A percentile compares a stretch with the other conserved stretches of the same genome.
These are phyloP conservation scores for Teunomyces gatunensis DNA, from an alignment of 805 yeast genomes.

Conservation along the genomic window DNA sequence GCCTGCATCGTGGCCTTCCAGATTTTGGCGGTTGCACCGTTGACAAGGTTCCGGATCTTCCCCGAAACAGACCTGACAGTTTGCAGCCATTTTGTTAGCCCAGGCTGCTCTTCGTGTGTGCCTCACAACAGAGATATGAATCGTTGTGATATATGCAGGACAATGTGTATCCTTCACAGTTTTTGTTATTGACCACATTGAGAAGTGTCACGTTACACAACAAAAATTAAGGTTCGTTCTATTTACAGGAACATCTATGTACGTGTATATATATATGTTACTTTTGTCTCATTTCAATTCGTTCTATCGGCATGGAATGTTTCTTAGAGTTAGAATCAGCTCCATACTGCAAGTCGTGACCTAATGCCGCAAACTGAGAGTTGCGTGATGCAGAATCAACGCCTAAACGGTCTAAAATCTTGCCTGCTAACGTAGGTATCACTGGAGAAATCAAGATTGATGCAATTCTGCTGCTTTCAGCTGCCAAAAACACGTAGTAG, in stretches of 20 bases:
- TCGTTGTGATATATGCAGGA: background rate
- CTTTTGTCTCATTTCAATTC: constrained; percentile 11
- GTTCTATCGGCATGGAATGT: constrained; percentile 50
- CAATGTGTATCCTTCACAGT: background rate
- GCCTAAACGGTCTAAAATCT: constrained; percentile 60
- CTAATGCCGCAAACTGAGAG: constrained; percentile 46
- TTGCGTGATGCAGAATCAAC: constrained; percentile 47
- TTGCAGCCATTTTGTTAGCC: constrained; percentile 4
- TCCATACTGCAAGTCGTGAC: constrained; percentile 65
- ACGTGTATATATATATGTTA: background rate
- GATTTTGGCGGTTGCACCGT: background rate
- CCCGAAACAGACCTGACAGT: constrained; percentile 4
- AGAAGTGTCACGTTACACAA: background rate
- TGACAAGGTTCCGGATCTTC: constrained; percentile 1
- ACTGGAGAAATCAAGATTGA: constrained; percentile 70
- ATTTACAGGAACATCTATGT: background rate
- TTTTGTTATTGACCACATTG: background rate
- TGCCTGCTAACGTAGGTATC: constrained; percentile 60
- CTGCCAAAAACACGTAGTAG: constrained; percentile 57
- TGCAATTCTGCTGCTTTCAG: constrained; percentile 67
- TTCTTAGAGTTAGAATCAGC: constrained; percentile 44
- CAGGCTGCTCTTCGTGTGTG: background rate
- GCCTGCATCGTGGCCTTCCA: background rate
- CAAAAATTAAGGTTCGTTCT: background rate
- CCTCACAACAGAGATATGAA: background rate